Base-by-base conservation (phyloP, 164 flowering plant species). In the Dillenia turbinata region DNA sequence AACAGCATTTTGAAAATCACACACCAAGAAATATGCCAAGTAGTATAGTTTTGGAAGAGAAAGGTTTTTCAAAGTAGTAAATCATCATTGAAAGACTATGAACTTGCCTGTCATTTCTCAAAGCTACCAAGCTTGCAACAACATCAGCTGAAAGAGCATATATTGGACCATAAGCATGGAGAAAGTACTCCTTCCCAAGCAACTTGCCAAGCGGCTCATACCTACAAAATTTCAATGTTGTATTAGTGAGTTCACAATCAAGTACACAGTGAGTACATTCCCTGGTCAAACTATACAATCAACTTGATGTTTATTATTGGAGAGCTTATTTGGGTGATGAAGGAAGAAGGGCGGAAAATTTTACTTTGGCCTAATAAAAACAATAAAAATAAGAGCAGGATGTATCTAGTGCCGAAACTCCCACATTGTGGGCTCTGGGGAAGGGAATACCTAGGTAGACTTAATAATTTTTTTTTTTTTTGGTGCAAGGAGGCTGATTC, bases 131-230 rank as follows among this genome's bases (percentile, higher is more conserved):
- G 71, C 89, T 88, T 56, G 85, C 79, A 64, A 94, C 97, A 61
- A 91, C 99, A 62, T 90, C 91, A n/a, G 91, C 84, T 52, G 99
- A 91, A 56, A 94, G 93, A 69, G 96, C 96, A 76, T 94, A 91
- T 72, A 94, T 71, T 48, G 98, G 98, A 62, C 98, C 98, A 77
- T 91, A 91, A 49, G 99, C 99, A 82, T 94, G 96, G 47, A 94
- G 79, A 77, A 94, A 94, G 66, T 94, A 94, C 79, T 94, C 96
- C 59, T 73, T 80, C 51, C 99, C 97, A 60, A 94, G 89, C 84
- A 94, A 65, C 77, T 65, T 9, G 8, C 81, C 66, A 33, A 83
- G 69, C 54, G 98, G 96, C 62, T 94, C 99, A 73, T 89, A 89
- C 99, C 99, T 94, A 80, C 75, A 84, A 13, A n/a, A 66, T 55